Evolutionary conservation across 1,139 yeast genomes (phyloP), one percentile per base, ranked within the genome.

Genomic region (Nakaseomyces kungkrabaensis): DNA sequence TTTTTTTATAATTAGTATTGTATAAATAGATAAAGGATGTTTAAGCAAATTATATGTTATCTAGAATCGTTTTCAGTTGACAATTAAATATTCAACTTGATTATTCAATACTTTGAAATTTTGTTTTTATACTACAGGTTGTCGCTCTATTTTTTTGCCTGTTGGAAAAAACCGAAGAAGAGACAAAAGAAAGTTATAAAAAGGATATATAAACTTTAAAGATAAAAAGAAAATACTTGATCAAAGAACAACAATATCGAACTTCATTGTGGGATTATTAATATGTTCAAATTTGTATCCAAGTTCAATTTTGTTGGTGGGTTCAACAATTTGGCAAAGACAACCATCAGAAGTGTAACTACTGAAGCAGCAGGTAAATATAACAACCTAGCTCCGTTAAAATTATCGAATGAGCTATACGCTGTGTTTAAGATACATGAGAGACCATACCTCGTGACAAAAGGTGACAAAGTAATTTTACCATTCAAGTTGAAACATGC

Each of bases 361-460:
- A 37, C 45, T 3, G 26, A 33, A 9, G 24, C 49, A 4, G 6
- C 27, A 33, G 41, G 7, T 6, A 48, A 29, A 48, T 57, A 37
- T 59, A 66, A 31, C 4, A 79, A 76, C 52, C 61, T 76, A 48
- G 68, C 73, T 2, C 81, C 88, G 9, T 69, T 90, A 55, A 85
- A 83, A 63, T 76, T 79, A 51, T 86, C 88, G 54, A 70, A 72
- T 47, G 75, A 77, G 54, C 70, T 92, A 43, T 92, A 89, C 63
- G 98, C 98, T 47, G 75, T 87, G 7, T 77, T 90, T 58, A 82
- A 79, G 60, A 77, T 94, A 45, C 94, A 89, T 70, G 81, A 84
- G 66, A 81, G 89, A 68, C 88, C 95, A 45, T 90, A 87, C 62
- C 72, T 92, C 54, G 95, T 94, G 25, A 89, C 98, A 24, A 79